Percentiles rank a stretch among this genome's conserved stretches.
Evolutionary conservation across 139 green algal species (phyloP).

Genomic region (Chlorella sorokiniana): DNA sequence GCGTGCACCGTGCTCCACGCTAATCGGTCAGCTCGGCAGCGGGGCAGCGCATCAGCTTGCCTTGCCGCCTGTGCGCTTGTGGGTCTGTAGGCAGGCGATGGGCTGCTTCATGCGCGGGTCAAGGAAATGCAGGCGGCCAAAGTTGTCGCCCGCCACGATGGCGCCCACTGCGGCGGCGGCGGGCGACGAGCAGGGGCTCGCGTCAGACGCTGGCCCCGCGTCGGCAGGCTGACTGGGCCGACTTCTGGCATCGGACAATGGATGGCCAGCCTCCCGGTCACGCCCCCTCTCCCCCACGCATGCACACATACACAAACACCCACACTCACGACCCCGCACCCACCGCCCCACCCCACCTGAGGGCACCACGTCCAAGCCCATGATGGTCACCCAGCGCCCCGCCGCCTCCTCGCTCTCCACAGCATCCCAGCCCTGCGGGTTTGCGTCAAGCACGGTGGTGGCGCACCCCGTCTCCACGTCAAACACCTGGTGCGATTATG

Average conservation of each 20-base stretch:
- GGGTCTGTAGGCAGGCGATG: background rate
- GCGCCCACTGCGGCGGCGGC: background rate
- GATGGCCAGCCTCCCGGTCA: too few relatives aligned
- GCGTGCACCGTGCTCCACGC: background rate
- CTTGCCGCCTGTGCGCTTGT: slow-evolving; percentile 42
- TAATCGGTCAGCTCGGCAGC: background rate
- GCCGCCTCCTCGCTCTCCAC: slow-evolving; percentile 8
- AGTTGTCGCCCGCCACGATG: slow-evolving; percentile 69
- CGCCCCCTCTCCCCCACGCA: too few relatives aligned
- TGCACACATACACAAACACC: background rate
- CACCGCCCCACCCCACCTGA: background rate
- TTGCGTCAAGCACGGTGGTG: slow-evolving; percentile 69
- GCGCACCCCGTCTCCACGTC: slow-evolving; percentile 73
- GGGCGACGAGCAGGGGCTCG: background rate
- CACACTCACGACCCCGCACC: background rate
- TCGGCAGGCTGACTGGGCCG: background rate
- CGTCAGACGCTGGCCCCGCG: background rate
- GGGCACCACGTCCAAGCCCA: slow-evolving; percentile 36
- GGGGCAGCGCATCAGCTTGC: slow-evolving; percentile 1
- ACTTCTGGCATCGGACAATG: background rate
- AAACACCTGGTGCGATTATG: slow-evolving; percentile 39
- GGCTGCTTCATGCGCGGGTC: slow-evolving; percentile 44
- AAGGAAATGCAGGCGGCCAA: slow-evolving; percentile 63
- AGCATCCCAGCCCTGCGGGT: slow-evolving; percentile 53
- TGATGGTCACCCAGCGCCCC: slow-evolving; percentile 30